Evolutionary conservation across 371 early-diverging fungal species (phyloP), one percentile per base, ranked within the genome.

Genomic region (Mucor velutinosus): DNA sequence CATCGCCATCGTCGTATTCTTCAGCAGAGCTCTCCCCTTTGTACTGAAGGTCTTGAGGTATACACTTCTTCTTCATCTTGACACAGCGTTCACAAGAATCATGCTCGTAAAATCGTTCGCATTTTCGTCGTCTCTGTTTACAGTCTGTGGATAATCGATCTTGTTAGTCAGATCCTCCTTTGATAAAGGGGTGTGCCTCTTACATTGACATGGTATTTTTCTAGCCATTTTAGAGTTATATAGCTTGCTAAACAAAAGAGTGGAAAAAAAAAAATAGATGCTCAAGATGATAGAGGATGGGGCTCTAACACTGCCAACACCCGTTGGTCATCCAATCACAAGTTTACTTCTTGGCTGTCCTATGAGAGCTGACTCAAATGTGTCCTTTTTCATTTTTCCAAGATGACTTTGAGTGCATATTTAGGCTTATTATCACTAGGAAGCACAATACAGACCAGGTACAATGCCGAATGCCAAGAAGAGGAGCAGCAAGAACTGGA

Each of bases 381-480:
- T 19, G 11, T 21, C 1, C 35, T 25, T 19, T 29, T 4, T n/a
- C 33, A 33, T 30, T 27, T 25, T 60, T 12, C 1, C 33, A 43
- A 32, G 7, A 81, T 81, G 81, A 78, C 77, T 0, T 64, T 81
- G 45, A 81, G 73, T 19, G 79, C 76, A 2, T 81, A 78, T 57
- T 60, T 81, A 29, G 69, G 79, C 7, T 41, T 75, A 32, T 61
- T 81, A 23, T 75, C 79, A 0, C 66, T 76, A 1, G 81, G 81
- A 39, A 73, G 75, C 41, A 69, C 74, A 1, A 76, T 74, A 39
- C 71, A 76, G 27, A 61, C 51, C 8, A 66, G 73, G 29, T 61
- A 55, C 17, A 66, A 51, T 43, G 51, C 51, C 12, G 74, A 73
- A 41, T 62, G 62, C 33, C 68, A 65, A 63, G 30, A 71, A 67